Evolutionary conservation across 768 basidiomycete genomes (phyloP), one percentile per base, ranked within the genome.

Genomic region (Serendipita vermifera): DNA sequence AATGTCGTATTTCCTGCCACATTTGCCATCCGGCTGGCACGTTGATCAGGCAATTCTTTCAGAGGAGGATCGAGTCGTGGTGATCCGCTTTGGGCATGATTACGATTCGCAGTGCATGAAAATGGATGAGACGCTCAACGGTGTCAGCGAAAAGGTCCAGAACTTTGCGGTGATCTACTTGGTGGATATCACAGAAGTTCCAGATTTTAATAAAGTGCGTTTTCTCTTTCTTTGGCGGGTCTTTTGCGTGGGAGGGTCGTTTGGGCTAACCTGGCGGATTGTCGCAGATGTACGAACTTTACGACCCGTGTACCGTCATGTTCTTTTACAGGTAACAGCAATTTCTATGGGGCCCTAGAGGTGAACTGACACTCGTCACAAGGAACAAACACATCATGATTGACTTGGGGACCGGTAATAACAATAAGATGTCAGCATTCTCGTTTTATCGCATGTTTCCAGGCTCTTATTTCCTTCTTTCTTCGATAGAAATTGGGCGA

Each of bases 311-410:
- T 68, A 94, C 94, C 3, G 87, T 94, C 62, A 96, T 94, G 91
- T 94, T 96, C 76, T 94, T 96, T 74, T 96, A 94, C 70, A 83
- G 91, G 91, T 93, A 62, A 38, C n/a, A 5, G 17, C 51, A 54
- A 7, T 17, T 38, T 55, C 43, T 64, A 54, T 56, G 46, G 59
- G 4, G n/a, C n/a, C n/a, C n/a, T n/a, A n/a, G n/a, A n/a, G n/a
- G n/a, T n/a, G n/a, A n/a, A n/a, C n/a, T n/a, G n/a, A n/a, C n/a
- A n/a, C n/a, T n/a, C n/a, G n/a, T n/a, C n/a, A n/a, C 29, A 63
- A 94, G 93, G 38, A 94, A 94, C 70, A 96, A 98, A 67, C 96
- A 98, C 67, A 98, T 98, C 72, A 98, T 98, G 94, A 97, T 99
- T 65, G 96, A 97, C 79, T 72, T 98, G 61, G 93, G 92, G n/a